Percentiles rank a stretch among this genome's conserved stretches.
Conservation (phyloP, 805 yeast species). For the Pichia cephalocereana region DNA sequence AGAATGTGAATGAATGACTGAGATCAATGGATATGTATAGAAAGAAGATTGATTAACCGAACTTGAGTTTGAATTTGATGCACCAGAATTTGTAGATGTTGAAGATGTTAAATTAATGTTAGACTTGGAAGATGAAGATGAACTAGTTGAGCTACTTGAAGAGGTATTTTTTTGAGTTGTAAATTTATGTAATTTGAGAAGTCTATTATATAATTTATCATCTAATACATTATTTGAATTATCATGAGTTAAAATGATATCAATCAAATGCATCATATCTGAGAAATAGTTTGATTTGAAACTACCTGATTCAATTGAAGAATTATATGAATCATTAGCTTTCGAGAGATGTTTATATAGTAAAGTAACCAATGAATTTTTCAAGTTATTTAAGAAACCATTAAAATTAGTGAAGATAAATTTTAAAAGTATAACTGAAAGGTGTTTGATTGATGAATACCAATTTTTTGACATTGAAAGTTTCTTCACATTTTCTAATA, state of each 20-base stretch:
- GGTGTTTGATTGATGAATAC: constrained; percentile 24
- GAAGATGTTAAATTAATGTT: background rate
- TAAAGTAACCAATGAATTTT: constrained; percentile 19
- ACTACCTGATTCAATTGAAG: constrained; percentile 21
- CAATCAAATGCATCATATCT: constrained; percentile 22
- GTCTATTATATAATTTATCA: constrained; percentile 23
- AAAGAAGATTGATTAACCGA: background rate
- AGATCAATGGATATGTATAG: constrained; percentile 23
- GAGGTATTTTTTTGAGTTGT: constrained; percentile 15
- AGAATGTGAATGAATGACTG: constrained; percentile 23
- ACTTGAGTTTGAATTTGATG: background rate
- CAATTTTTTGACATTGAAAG: constrained; percentile 25
- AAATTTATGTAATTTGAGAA: constrained; percentile 22
- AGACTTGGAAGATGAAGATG: constrained; percentile 14
- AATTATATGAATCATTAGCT: constrained; percentile 26
- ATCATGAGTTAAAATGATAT: constrained; percentile 23
- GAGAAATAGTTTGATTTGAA: constrained; percentile 27
- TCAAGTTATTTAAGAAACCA: constrained; percentile 27
- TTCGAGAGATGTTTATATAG: constrained; percentile 26
- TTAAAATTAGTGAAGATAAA: constrained; percentile 23
- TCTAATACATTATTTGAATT: constrained; percentile 21
- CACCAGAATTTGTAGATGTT: background rate
- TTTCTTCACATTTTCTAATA: constrained; percentile 18
- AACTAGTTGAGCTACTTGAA: constrained; percentile 10
- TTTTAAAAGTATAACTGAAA: constrained; percentile 22